A percentile compares a stretch with the other conserved stretches of the same genome.
phyloP scores from a whole-genome alignment of 2,329 filamentous ascomycete genomes.

The Penicillium janthinellum region DNA sequence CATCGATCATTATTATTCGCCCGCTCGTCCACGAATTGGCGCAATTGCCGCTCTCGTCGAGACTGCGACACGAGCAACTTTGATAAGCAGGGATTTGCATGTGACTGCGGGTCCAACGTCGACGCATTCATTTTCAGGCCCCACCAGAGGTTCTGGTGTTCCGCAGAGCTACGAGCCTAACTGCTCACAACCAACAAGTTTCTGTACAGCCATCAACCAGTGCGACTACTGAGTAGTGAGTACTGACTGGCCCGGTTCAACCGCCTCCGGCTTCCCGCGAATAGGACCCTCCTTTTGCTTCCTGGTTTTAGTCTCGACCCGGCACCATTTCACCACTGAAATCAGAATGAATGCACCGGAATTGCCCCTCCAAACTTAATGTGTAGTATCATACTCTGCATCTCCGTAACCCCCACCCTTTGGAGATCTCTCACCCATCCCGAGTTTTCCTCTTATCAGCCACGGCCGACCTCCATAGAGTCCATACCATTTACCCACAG shows the following conservation, averaged over 20 bases:
- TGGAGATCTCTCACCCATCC: not conserved
- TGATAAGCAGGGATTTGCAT: slow-evolving; percentile 31
- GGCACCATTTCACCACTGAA: not conserved
- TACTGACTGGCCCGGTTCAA: not conserved
- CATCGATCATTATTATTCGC: not conserved
- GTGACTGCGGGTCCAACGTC: slow-evolving; percentile 38
- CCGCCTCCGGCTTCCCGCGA: not conserved
- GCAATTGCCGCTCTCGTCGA: slow-evolving; percentile 8
- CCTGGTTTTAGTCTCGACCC: not conserved
- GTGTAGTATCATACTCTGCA: not conserved
- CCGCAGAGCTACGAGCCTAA: not conserved
- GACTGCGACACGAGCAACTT: slow-evolving; percentile 6
- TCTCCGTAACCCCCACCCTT: not conserved
- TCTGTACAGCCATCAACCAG: not conserved
- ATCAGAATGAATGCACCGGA: not conserved
- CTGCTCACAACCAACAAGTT: not conserved
- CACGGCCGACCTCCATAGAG: slow-evolving; percentile 4
- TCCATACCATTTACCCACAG: too few species aligned
- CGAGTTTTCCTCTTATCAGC: slow-evolving; percentile 16
- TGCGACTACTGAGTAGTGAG: not conserved
- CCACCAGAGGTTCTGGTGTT: slow-evolving; percentile 6
- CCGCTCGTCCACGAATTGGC: not conserved
- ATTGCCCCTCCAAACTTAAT: slow-evolving; percentile 6
- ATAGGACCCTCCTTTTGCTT: not conserved
- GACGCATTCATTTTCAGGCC: slow-evolving; percentile 18